These are phyloP conservation scores for Lanmaoa rubissima DNA, from an alignment of 768 basidiomycete genomes.

Conservation along the genomic window DNA sequence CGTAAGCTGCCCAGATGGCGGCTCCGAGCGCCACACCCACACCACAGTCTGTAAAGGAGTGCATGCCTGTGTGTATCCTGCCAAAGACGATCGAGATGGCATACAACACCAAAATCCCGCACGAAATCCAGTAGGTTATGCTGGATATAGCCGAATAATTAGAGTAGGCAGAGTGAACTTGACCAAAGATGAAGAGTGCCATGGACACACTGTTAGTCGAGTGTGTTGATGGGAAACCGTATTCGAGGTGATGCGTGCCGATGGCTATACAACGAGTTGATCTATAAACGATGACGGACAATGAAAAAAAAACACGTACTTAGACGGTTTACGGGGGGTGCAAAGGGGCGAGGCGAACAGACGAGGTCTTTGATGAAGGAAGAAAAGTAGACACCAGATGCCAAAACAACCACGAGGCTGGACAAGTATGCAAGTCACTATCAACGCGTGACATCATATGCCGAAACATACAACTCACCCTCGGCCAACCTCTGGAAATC, in stretches of 20 bases:
- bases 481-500: slow-evolving; percentile 63
- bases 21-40: slow-evolving; percentile 65
- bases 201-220: slow-evolving; percentile 90
- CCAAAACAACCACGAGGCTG: slow-evolving; percentile 69
- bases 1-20: slow-evolving; percentile 54
- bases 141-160: slow-evolving; percentile 42
- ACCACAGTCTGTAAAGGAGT: slow-evolving; percentile 74
- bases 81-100: slow-evolving; percentile 73
- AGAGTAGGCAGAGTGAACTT: slow-evolving; percentile 51
- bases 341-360: slow-evolving; percentile 87
- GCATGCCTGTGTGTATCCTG: slow-evolving; percentile 85
- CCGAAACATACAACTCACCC: slow-evolving; percentile 50
- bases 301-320: slow-evolving; percentile 48
- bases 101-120: slow-evolving; percentile 53
- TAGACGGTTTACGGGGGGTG: slow-evolving; percentile 87
- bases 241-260: slow-evolving; percentile 81
- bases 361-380: slow-evolving; percentile 88
- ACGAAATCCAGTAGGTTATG: slow-evolving; percentile 41
- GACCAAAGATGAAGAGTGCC: slow-evolving; percentile 72
- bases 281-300: neutral
- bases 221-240: slow-evolving; percentile 96
- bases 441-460: neutral
- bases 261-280: slow-evolving; percentile 48
- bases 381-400: slow-evolving; percentile 80
- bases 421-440: neutral